Conservation (phyloP, 2,329 filamentous ascomycete species). For the Cytospora piceae region DNA sequence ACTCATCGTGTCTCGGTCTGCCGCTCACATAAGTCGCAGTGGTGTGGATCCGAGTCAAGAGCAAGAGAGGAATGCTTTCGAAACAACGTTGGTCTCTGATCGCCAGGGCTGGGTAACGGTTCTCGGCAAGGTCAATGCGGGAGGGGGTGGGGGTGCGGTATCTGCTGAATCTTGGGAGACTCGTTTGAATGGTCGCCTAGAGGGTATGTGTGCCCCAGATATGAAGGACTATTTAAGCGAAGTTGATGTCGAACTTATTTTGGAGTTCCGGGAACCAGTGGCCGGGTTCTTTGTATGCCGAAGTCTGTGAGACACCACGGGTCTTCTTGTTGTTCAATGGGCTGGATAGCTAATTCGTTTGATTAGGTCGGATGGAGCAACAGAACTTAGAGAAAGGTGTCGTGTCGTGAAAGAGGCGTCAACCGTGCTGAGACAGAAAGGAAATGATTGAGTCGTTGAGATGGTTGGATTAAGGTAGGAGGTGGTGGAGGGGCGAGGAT, state of each 20-base stretch:
- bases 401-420: background rate
- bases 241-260: slow-evolving; percentile 14
- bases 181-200: background rate
- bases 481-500: slow-evolving; percentile 6
- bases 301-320: slow-evolving; percentile 15
- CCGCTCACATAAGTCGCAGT: slow-evolving; percentile 15
- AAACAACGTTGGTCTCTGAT: slow-evolving; percentile 1
- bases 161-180: background rate
- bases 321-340: slow-evolving; percentile 4
- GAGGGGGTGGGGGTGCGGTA: background rate
- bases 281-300: slow-evolving; percentile 19
- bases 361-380: slow-evolving; percentile 18
- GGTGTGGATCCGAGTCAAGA: slow-evolving; percentile 4
- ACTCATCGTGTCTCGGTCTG: slow-evolving; percentile 26
- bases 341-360: slow-evolving; percentile 4
- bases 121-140: background rate
- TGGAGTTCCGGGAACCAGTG: slow-evolving; percentile 17
- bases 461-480: slow-evolving; percentile 5
- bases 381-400: background rate
- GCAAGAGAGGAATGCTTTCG: slow-evolving; percentile 12
- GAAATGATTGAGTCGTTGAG: slow-evolving; percentile 15
- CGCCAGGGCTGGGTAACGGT: background rate
- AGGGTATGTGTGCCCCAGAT: slow-evolving; percentile 6
- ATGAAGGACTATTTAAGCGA: slow-evolving; percentile 12
- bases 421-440: slow-evolving; percentile 6